Evolutionary conservation across 768 basidiomycete genomes (phyloP).

Genomic region (Pleurotus sapidus): DNA sequence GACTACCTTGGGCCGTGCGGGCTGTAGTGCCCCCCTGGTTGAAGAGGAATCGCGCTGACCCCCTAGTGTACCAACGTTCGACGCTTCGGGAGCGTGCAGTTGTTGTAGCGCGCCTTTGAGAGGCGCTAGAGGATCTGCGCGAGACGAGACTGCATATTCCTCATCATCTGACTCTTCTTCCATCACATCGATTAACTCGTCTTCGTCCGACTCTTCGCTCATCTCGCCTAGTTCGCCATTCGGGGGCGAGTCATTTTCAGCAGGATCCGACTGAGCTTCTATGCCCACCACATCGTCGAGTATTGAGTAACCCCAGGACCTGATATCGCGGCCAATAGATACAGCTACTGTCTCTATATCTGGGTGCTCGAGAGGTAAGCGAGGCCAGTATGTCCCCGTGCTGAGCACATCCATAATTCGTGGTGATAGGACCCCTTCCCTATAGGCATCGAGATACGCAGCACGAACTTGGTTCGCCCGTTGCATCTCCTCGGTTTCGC

Average conservation of each 20-base stretch:
- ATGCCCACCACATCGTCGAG: constrained; percentile 68
- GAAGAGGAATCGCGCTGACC: constrained; percentile 32
- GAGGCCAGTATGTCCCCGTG: constrained; percentile 68
- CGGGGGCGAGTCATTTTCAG: constrained; percentile 13
- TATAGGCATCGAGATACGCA: constrained; percentile 62
- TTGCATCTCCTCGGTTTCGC: constrained; percentile 15
- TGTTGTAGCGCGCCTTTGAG: constrained; percentile 64
- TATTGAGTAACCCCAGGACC: constrained; percentile 65
- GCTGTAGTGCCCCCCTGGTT: constrained; percentile 23
- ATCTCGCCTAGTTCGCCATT: constrained; percentile 15
- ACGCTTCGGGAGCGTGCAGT: constrained; percentile 40
- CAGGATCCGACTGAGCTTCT: constrained; percentile 29
- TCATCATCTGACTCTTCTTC: constrained; percentile 52
- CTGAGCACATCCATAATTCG: constrained; percentile 57
- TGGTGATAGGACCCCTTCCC: constrained; percentile 54
- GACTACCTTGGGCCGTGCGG: constrained; percentile 22
- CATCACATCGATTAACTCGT: constrained; percentile 68
- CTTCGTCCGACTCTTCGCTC: constrained; percentile 38
- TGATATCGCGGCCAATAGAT: constrained; percentile 60
- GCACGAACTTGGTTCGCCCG: constrained; percentile 36
- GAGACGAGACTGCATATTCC: not conserved
- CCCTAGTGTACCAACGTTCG: constrained; percentile 21
- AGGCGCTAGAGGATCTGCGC: constrained; percentile 59
- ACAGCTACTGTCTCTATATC: constrained; percentile 66
- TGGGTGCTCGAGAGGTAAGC: constrained; percentile 75